Base-by-base conservation (phyloP, 2,329 filamentous ascomycete genomes). In the Cadophora gregata region DNA sequence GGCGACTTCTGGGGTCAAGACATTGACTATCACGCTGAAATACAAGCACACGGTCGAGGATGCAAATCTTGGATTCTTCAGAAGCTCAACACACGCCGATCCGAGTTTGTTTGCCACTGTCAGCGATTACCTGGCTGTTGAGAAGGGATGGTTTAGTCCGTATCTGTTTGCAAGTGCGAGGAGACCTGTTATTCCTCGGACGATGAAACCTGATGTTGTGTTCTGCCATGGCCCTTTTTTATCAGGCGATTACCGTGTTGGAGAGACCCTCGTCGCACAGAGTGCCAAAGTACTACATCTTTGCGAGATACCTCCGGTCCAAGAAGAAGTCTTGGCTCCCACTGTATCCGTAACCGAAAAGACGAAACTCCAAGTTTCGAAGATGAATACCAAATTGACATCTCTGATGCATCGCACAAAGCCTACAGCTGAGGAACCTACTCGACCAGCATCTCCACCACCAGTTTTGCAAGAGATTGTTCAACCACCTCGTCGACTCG, bases 141-240 rank as follows among this genome's bases (percentile, higher is more conserved):
- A 65, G 48, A 68, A 68, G 31, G 66, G 66, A 1, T 68, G 66
- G 63, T 68, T 68, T 21, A 68, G 62, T 48, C 66, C 66, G 1
- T 68, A 68, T 60, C 25, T 68, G n/a, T 68, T 68, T 59, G 66
- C 66, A 29, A 68, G 66, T 45, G 66, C 59, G 33, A 68, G 66
- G 58, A 65, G 66, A 45, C 66, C 66, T 25, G 29, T 68, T 19
- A 68, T 68, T 65, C 66, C 66, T 2, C 63, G 66, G 62, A 60
- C 62, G 19, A 65, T 68, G 66, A 68, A 65, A 33, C 66, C 62
- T 27, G 66, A 68, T 38, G 42, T 68, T 36, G 59, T 68, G 29
- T 68, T 68, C 25, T 68, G 66, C 47, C 66, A 68, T 51, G 66
- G 66, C 48, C 66, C 66, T 21, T 68, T 68, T 53, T 50, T 68